Evolutionary conservation across 768 basidiomycete genomes (phyloP).

Genomic region (Hygrophorus pudorinus): DNA sequence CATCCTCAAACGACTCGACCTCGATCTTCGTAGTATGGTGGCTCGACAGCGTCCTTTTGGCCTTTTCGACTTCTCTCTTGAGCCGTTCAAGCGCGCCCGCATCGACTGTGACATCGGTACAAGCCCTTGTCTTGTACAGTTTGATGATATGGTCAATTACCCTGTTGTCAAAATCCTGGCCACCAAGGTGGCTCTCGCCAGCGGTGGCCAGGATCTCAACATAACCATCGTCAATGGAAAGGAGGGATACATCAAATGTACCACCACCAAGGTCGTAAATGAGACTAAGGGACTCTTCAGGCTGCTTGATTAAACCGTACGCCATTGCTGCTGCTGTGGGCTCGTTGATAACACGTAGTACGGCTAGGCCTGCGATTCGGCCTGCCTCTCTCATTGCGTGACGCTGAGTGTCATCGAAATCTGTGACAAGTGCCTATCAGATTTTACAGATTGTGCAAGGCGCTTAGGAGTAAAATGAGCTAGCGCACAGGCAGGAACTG

Average conservation of each 20-base stretch:
- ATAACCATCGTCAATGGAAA: constrained; percentile 95
- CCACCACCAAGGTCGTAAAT: constrained; percentile 99
- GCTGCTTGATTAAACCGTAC: constrained; percentile 93
- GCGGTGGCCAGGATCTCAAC: constrained; percentile 99
- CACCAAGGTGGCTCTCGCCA: constrained; percentile 94
- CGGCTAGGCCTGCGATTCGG: constrained; percentile 86
- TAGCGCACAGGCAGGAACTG: constrained; percentile 48
- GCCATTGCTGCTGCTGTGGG: constrained; percentile 98
- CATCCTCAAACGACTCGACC: constrained; percentile 59
- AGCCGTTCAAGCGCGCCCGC: constrained; percentile 59
- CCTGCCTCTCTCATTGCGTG: too few relatives aligned
- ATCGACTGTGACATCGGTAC: constrained; percentile 49
- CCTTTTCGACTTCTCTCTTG: constrained; percentile 62
- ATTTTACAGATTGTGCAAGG: constrained; percentile 6
- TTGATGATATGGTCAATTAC: constrained; percentile 63
- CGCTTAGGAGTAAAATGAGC: background rate
- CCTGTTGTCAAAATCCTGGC: constrained; percentile 55
- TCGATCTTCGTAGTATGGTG: constrained; percentile 44
- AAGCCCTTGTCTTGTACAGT: constrained; percentile 60
- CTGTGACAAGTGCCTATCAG: constrained; percentile 18
- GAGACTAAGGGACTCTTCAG: constrained; percentile 90
- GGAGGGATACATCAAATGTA: constrained; percentile 98
- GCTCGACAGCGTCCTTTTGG: constrained; percentile 57
- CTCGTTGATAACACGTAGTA: constrained; percentile 99
- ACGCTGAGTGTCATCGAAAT: constrained; percentile 42